Conservation (phyloP, 192 early-diverging fungal species). For the Podochytrium sp. region DNA sequence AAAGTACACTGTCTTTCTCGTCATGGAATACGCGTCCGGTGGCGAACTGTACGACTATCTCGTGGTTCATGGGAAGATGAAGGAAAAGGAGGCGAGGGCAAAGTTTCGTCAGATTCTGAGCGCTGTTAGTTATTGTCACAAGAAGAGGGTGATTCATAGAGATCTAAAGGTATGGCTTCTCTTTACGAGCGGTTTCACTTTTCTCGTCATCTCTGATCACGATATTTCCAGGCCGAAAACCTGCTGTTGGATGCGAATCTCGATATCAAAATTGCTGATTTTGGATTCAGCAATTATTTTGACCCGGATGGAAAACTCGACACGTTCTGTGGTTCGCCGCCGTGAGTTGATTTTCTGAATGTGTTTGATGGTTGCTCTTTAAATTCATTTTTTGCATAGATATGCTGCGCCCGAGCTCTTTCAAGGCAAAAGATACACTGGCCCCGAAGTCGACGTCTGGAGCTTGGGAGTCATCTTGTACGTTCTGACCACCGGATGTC, state of each 20-base stretch:
- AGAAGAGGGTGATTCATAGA: constrained; percentile 64
- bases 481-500: constrained; percentile 90
- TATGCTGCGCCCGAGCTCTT: constrained; percentile 84
- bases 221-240: constrained; percentile 64
- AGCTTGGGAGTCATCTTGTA: constrained; percentile 96
- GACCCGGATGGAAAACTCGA: constrained; percentile 63
- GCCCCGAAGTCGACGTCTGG: constrained; percentile 98
- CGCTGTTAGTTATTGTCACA: constrained; percentile 67
- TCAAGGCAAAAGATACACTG: constrained; percentile 76
- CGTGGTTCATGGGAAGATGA: constrained; percentile 82
- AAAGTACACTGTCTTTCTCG: constrained; percentile 83
- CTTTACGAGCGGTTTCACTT: no score
- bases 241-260: constrained; percentile 61
- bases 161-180: constrained; percentile 59
- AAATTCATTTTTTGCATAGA: constrained; percentile 33
- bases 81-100: constrained; percentile 64
- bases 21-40: constrained; percentile 93
- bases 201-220: not conserved
- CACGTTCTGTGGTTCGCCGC: constrained; percentile 69
- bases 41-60: constrained; percentile 97
- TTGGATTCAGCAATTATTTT: constrained; percentile 65
- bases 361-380: no score
- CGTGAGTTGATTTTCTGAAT: constrained; percentile 48
- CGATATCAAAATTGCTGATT: constrained; percentile 68
- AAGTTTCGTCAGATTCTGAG: constrained; percentile 66